phyloP scores from a whole-genome alignment of 441 rosid genomes.

The Adansonia madagascariensis region DNA sequence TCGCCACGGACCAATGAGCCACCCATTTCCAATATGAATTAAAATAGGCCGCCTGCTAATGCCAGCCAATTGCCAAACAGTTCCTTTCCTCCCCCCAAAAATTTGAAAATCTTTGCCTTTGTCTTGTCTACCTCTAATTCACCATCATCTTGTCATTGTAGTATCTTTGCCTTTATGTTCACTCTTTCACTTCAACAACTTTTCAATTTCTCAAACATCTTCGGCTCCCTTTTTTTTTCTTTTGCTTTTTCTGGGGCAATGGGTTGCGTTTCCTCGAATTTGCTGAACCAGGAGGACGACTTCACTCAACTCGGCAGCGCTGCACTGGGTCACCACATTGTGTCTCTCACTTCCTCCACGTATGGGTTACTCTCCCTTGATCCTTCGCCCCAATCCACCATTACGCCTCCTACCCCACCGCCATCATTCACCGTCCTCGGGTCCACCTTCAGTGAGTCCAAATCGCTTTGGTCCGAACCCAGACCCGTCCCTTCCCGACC shows the following conservation, averaged over 20 bases:
- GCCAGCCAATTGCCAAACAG: too few relatives aligned
- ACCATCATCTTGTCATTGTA: too few relatives aligned
- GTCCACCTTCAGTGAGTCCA: constrained; percentile 46
- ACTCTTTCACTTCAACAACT: too few relatives aligned
- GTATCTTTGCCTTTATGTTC: constrained; percentile 21
- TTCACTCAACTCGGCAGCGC: constrained; percentile 68
- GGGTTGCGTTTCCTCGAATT: constrained; percentile 90
- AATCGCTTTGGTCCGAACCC: constrained; percentile 49
- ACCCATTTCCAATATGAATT: too few relatives aligned
- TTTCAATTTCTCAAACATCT: too few relatives aligned
- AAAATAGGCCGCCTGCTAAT: too few relatives aligned
- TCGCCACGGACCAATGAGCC: too few relatives aligned
- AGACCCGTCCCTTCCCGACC: constrained; percentile 45
- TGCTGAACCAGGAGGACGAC: constrained; percentile 72
- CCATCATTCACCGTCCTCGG: constrained; percentile 46
- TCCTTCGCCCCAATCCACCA: constrained; percentile 45
- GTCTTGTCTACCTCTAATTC: too few relatives aligned
- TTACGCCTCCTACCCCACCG: constrained; percentile 57
- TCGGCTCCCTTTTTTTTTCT: not conserved
- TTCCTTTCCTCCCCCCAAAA: too few relatives aligned
- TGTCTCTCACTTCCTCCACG: constrained; percentile 85
- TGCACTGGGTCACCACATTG: constrained; percentile 80
- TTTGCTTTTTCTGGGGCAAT: constrained; percentile 31
- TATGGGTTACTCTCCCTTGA: constrained; percentile 86
- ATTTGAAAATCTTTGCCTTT: too few relatives aligned